Conservation (phyloP, 1,139 yeast genomes). For the Debaryomyces udenii region DNA sequence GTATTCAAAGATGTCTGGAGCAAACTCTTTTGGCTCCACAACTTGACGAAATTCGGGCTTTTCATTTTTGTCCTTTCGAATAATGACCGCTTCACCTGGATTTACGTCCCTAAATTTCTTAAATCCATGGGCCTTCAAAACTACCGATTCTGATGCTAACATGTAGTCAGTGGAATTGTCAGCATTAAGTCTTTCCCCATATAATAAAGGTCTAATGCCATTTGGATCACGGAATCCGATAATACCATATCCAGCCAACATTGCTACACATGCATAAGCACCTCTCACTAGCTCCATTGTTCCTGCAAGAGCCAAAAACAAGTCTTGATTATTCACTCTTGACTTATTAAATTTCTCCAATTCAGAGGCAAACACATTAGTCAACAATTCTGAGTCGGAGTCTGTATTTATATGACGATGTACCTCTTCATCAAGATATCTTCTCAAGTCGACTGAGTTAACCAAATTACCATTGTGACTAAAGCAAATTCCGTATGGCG, state of each 20-base stretch:
- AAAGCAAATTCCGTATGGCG: conserved; percentile 90
- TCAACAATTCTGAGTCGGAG: conserved; percentile 87
- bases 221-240: conserved; percentile 97
- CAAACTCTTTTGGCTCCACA: conserved; percentile 73
- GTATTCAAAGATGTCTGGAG: conserved; percentile 96
- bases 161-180: conserved; percentile 87
- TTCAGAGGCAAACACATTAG: conserved; percentile 90
- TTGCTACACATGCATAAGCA: conserved; percentile 93
- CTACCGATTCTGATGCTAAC: conserved; percentile 96
- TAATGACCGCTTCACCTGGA: conserved; percentile 97
- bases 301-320: conserved; percentile 82
- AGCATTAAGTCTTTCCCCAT: conserved; percentile 72
- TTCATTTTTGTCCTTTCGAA: conserved; percentile 63
- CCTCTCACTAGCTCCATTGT: conserved; percentile 84
- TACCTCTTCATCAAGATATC: conserved; percentile 86
- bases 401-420: conserved; percentile 98
- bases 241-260: conserved; percentile 94
- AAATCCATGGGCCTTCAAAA: conserved; percentile 90
- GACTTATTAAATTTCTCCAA: conserved; percentile 89
- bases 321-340: conserved; percentile 88
- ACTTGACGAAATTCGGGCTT: conserved; percentile 86
- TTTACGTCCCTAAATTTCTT: conserved; percentile 74
- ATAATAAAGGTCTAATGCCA: conserved; percentile 89
- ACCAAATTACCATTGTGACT: conserved; percentile 96
- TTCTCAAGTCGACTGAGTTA: conserved; percentile 75